Evolutionary conservation across 306 rosid genomes (phyloP).

Genomic region (Prinsepia uniflora): DNA sequence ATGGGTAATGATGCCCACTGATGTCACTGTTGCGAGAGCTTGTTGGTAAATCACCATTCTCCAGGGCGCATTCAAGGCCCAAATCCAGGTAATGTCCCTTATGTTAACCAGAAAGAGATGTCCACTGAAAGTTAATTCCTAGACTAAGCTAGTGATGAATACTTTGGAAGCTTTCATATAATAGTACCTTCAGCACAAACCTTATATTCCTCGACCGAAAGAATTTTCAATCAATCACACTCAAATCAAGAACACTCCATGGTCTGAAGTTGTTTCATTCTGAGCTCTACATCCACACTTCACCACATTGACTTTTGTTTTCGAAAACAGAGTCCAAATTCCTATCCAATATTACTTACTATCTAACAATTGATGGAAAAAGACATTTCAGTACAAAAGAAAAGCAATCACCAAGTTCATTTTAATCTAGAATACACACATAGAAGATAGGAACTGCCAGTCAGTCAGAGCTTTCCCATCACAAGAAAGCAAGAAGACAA

Average conservation of each 20-base stretch:
- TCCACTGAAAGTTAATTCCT: background rate
- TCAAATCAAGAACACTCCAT: background rate
- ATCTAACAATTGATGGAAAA: background rate
- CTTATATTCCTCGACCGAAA: background rate
- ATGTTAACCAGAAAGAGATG: background rate
- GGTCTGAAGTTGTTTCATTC: background rate
- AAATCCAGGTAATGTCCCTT: background rate
- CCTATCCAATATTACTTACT: background rate
- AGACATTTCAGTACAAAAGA: background rate
- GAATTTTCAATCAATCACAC: background rate
- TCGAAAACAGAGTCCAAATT: background rate
- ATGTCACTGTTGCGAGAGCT: background rate
- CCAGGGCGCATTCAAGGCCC: background rate
- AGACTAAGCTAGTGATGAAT: conserved; percentile 1
- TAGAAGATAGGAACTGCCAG: background rate
- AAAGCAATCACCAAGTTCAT: background rate
- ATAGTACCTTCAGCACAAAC: background rate
- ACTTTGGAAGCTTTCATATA: background rate
- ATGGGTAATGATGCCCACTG: background rate
- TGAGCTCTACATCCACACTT: background rate
- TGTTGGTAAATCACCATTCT: background rate
- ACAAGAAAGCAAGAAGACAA: background rate
- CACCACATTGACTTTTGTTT: background rate
- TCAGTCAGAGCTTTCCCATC: conserved; percentile 4
- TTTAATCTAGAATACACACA: background rate